phyloP scores from a whole-genome alignment of 805 yeast species.

The Ogataea paradorogensis region DNA sequence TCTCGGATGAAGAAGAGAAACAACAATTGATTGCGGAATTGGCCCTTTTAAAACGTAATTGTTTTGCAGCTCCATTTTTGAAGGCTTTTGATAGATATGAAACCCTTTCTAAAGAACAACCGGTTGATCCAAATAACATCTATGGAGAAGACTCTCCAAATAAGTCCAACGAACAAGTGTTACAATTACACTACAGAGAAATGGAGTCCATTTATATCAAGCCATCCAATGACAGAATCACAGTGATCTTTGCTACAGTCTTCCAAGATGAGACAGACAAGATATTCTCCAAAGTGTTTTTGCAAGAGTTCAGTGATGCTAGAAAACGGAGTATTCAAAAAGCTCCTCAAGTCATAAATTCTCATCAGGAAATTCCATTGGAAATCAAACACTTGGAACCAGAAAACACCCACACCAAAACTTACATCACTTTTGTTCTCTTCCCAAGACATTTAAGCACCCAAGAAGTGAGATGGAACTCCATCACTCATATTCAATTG shows the following conservation, averaged over 20 bases:
- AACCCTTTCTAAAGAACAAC: constrained; percentile 47
- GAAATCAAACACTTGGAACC: constrained; percentile 56
- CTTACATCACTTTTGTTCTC: constrained; percentile 64
- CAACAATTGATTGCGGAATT: constrained; percentile 57
- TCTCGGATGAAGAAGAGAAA: constrained; percentile 44
- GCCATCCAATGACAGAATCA: constrained; percentile 93
- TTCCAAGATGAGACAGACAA: constrained; percentile 97
- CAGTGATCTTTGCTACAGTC: constrained; percentile 90
- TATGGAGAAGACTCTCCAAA: constrained; percentile 39
- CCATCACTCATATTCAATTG: constrained; percentile 86
- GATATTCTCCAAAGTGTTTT: constrained; percentile 80
- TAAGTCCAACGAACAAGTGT: constrained; percentile 50
- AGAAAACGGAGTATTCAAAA: constrained; percentile 94
- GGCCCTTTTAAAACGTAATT: constrained; percentile 76
- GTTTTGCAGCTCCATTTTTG: constrained; percentile 91
- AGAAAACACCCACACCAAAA: constrained; percentile 35
- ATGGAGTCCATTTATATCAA: constrained; percentile 87
- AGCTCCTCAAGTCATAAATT: constrained; percentile 95
- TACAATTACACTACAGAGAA: constrained; percentile 82
- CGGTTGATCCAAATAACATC: constrained; percentile 39
- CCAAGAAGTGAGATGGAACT: constrained; percentile 68
- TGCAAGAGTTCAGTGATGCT: constrained; percentile 94
- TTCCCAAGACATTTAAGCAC: constrained; percentile 75
- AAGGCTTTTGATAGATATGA: constrained; percentile 80
- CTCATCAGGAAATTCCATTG: constrained; percentile 88